Base-by-base conservation (phyloP, 306 rosid species). In the Bauhinia variegata region DNA sequence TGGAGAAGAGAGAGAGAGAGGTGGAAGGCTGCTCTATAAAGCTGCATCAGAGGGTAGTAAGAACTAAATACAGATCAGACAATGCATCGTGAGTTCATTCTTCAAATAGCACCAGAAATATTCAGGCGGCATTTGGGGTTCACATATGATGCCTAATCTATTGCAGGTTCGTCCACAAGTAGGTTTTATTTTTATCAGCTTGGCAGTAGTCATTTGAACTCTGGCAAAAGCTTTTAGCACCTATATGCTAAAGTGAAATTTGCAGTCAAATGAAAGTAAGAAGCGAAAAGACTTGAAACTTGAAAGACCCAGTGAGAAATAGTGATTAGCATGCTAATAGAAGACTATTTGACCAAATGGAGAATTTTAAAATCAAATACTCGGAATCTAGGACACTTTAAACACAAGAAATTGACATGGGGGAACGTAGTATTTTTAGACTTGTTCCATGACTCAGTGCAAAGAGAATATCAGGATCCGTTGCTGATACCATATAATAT, bases 401-500 rank as follows among this genome's bases (percentile, higher is more conserved):
- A 23, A 23, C 28, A 2, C 28, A 23, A 14, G 41, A 1, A 4
- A 5, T 36, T 36, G 7, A 36, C 41, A 36, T 36, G 41, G 41
- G 5, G 41, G 28, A 23, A 23, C 9, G 9, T 11, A 65, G 59
- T 38, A 65, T 17, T 23, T 51, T 14, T 15, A 39, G 39, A n/a
- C 31, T 17, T 30, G 59, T 55, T 48, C 34, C 67, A 64, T 61
- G 28, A 23, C 28, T 23, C 28, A 23, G 28, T 23, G 28, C 28
- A 23, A 48, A 54, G 43, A 8, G 9, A 36, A 8, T 0, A 36
- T 4, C 9, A 8, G 8, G 9, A 36, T 36, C 7, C 41, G 9
- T 4, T 36, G 41, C 48, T 23, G 16, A 63, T 50, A 23, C n/a
- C 11, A 51, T 13, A 15, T 43, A 68, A 44, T 33, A 69, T 31